Base-by-base conservation (phyloP, 192 early-diverging fungal genomes). In the Coemansia sp. region DNA sequence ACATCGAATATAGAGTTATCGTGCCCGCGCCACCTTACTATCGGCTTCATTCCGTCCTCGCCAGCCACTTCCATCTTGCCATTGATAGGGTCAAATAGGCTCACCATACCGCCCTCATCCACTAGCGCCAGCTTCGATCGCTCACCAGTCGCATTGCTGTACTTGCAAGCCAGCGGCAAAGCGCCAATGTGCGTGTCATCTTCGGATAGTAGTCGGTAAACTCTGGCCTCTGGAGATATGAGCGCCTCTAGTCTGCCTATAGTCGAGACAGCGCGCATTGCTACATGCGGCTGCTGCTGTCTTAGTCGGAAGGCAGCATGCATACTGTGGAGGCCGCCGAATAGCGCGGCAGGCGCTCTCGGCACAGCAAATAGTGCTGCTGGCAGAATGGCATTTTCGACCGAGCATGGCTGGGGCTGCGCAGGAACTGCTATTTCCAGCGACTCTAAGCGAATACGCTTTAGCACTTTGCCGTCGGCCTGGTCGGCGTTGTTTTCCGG, bases 1-100 rank as follows among this genome's bases (percentile, higher is more conserved):
- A 93, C 67, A 71, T 97, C 94, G 53, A 94, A 89, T n/a, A 93
- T 85, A 4, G 93, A 88, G 74, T 93, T 94, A 31, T 84, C 70
- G 49, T 97, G 94, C 0, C 88, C 91, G 35, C 77, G 62, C 82
- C 82, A 84, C 11, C 64, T 63, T 15, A 27, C 19, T 15, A 60
- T 20, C 7, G 73, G 72, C 42, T 37, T 40, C 65, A 76, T 56
- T 2, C 61, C 65, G 15, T n/a, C 35, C 35, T 58, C 56, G 35
- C 70, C 62, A 40, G 38, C 9, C 19, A 46, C n/a, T 4, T 62
- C 68, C 47, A 27, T 41, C 62, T 69, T 46, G 1, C 47, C 51
- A 12, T 66, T 62, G 14, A 68, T 14, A 2, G 79, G 71, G 46
- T 76, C 67, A 35, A 82, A 82, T 0, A 82, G 25, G 36, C 79